phyloP scores from a whole-genome alignment of 176 grass and related monocot genomes.

The Puya raimondii region DNA sequence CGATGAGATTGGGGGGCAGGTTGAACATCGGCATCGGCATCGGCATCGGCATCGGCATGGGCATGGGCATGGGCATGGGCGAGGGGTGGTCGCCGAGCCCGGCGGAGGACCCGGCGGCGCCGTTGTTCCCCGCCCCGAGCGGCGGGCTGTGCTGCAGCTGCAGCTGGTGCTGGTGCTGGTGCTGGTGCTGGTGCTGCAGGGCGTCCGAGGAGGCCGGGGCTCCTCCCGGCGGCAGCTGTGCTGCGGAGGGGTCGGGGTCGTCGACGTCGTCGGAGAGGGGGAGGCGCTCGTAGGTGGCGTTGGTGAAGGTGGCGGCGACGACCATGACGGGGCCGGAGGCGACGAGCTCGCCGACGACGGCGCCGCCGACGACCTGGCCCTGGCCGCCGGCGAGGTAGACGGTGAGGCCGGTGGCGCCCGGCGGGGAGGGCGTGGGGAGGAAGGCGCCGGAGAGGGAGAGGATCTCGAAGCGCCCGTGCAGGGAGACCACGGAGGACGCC shows the following conservation, averaged over 20 bases:
- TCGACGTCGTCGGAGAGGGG: slow-evolving; percentile 52
- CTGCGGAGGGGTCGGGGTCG: slow-evolving; percentile 20
- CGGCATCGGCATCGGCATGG: slow-evolving; percentile 8
- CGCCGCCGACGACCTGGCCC: slow-evolving; percentile 80
- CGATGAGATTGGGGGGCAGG: slow-evolving; percentile 27
- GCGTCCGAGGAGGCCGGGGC: slow-evolving; percentile 2
- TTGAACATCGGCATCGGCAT: slow-evolving; percentile 34
- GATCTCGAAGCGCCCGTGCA: slow-evolving; percentile 69
- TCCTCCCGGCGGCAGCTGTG: slow-evolving; percentile 4
- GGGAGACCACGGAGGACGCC: slow-evolving; percentile 36
- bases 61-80: neutral
- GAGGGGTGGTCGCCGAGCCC: too few relatives aligned
- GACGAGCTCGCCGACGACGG: slow-evolving; percentile 69
- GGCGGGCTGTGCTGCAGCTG: slow-evolving; percentile 19
- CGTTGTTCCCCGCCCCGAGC: slow-evolving; percentile 20
- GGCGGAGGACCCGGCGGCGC: too few relatives aligned
- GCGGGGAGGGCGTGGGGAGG: slow-evolving; percentile 61
- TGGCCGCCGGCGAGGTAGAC: slow-evolving; percentile 77
- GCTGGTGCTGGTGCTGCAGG: too few relatives aligned
- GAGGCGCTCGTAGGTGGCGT: slow-evolving; percentile 80
- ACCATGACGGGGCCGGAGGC: slow-evolving; percentile 88
- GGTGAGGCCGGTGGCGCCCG: slow-evolving; percentile 59
- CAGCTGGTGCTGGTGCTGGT: too few relatives aligned
- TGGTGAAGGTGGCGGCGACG: slow-evolving; percentile 82
- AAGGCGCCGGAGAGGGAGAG: slow-evolving; percentile 75